phyloP scores from a whole-genome alignment of 1,139 yeast genomes.

The Petasospora rhodanensis region DNA sequence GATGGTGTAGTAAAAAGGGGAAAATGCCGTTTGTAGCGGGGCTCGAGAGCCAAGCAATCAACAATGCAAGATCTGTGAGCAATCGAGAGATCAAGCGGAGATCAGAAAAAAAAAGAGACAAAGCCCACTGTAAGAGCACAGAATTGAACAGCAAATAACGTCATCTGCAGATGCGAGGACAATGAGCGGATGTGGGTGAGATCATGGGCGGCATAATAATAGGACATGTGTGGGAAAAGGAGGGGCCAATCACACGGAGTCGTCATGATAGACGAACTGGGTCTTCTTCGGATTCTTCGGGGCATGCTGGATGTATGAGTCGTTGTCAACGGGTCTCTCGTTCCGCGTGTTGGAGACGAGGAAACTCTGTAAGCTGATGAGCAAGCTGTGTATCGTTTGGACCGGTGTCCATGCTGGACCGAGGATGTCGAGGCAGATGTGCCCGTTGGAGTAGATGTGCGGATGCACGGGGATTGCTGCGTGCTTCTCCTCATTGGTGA shows the following conservation, averaged over 20 bases:
- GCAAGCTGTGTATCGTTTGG: slow-evolving; percentile 49
- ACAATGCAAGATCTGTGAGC: too few relatives aligned
- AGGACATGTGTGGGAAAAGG: too few relatives aligned
- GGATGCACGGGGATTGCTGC: slow-evolving; percentile 58
- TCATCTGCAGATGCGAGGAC: background rate
- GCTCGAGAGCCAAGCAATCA: too few relatives aligned
- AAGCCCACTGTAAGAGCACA: too few relatives aligned
- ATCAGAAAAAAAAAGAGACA: too few relatives aligned
- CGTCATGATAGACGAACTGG: slow-evolving; percentile 54
- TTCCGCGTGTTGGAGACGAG: slow-evolving; percentile 42
- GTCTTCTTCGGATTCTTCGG: slow-evolving; percentile 54
- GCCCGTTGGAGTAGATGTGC: slow-evolving; percentile 71
- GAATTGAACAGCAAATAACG: too few relatives aligned
- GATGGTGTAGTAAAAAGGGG: too few relatives aligned
- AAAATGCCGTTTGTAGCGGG: too few relatives aligned
- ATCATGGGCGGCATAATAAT: too few relatives aligned
- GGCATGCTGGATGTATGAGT: slow-evolving; percentile 43
- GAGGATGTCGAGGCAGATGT: slow-evolving; percentile 59
- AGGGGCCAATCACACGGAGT: slow-evolving; percentile 32
- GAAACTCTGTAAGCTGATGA: slow-evolving; percentile 64
- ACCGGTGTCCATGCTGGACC: slow-evolving; percentile 76
- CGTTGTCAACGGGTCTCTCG: slow-evolving; percentile 47
- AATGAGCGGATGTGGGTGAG: background rate
- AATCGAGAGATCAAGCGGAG: too few relatives aligned
- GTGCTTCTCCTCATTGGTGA: slow-evolving; percentile 23